phyloP scores from a whole-genome alignment of 768 basidiomycete genomes.

The Tulasnella sp. region DNA sequence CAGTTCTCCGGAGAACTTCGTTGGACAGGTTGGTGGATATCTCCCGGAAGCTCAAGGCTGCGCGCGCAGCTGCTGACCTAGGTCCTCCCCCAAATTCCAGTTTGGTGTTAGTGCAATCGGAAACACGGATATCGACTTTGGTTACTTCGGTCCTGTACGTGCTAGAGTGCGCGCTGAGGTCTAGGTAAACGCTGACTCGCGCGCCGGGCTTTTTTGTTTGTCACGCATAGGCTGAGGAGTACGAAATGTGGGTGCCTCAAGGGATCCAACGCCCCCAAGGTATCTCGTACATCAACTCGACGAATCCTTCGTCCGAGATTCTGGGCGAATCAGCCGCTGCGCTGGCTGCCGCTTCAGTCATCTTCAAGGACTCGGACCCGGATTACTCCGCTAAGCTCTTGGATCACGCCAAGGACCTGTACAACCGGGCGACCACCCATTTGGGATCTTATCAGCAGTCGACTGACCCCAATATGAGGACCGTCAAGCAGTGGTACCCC shows the following conservation, averaged over 20 bases:
- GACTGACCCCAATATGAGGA: conserved; percentile 14
- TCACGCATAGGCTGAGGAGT: conserved; percentile 14
- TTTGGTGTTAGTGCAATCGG: conserved; percentile 21
- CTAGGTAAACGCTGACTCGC: not conserved
- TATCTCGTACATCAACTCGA: conserved; percentile 24
- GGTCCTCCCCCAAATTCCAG: not conserved
- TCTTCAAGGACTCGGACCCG: conserved; percentile 11
- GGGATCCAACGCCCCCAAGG: conserved; percentile 5
- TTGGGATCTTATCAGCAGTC: conserved; percentile 19
- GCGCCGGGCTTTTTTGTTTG: not conserved
- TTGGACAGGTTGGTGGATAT: conserved; percentile 22
- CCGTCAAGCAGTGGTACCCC: conserved; percentile 20
- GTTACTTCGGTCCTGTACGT: conserved; percentile 24
- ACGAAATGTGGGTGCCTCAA: conserved; percentile 23
- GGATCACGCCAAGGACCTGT: conserved; percentile 20
- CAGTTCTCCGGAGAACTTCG: conserved; percentile 18
- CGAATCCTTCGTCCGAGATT: conserved; percentile 25
- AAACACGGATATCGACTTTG: conserved; percentile 22
- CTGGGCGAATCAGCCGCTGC: conserved; percentile 20
- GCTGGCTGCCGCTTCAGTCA: conserved; percentile 12
- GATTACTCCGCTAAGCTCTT: conserved; percentile 13
- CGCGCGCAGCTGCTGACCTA: not conserved
- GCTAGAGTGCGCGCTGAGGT: not conserved
- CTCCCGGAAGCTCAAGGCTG: not conserved
- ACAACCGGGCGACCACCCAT: conserved; percentile 8